A percentile compares a stretch with the other conserved stretches of the same genome.
Conservation (phyloP, 768 basidiomycete genomes). For the Phylloporus rhodoxanthus region DNA sequence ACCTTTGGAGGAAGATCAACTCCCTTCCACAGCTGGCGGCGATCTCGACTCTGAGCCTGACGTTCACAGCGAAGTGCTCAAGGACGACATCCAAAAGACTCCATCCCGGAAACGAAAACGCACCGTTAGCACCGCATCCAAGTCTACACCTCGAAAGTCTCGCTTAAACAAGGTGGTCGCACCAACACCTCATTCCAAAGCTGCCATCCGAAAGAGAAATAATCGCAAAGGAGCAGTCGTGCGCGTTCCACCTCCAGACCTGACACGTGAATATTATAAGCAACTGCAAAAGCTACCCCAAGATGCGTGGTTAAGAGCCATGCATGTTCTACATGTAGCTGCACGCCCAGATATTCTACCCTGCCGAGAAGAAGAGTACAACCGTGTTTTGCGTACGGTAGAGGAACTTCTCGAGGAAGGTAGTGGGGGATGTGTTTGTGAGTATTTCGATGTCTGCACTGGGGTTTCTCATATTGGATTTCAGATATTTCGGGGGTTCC, state of each 20-base stretch:
- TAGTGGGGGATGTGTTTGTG: slow-evolving; percentile 93
- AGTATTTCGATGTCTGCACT: slow-evolving; percentile 24
- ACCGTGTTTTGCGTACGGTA: slow-evolving; percentile 65
- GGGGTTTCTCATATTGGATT: neutral
- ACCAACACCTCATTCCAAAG: slow-evolving; percentile 75
- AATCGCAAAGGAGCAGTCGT: slow-evolving; percentile 26
- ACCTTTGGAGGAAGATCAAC: slow-evolving; percentile 10
- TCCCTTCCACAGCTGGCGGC: slow-evolving; percentile 9
- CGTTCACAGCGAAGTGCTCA: slow-evolving; percentile 19
- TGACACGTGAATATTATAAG: slow-evolving; percentile 33
- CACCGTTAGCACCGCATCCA: slow-evolving; percentile 21
- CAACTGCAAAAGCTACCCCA: slow-evolving; percentile 49
- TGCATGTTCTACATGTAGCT: slow-evolving; percentile 90
- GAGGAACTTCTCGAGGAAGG: slow-evolving; percentile 87
- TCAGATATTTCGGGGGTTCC: slow-evolving; percentile 96
- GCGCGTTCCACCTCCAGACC: slow-evolving; percentile 33
- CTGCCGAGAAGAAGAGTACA: slow-evolving; percentile 84
- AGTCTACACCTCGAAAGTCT: slow-evolving; percentile 33
- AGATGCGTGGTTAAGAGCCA: slow-evolving; percentile 81
- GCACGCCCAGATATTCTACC: slow-evolving; percentile 86
- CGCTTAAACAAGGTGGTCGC: slow-evolving; percentile 42
- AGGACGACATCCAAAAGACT: slow-evolving; percentile 39
- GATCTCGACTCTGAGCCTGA: slow-evolving; percentile 26
- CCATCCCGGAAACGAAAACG: slow-evolving; percentile 52
- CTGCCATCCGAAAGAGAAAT: slow-evolving; percentile 46